Conservation (phyloP, 768 basidiomycete genomes). For the Pleurotus djamor region DNA sequence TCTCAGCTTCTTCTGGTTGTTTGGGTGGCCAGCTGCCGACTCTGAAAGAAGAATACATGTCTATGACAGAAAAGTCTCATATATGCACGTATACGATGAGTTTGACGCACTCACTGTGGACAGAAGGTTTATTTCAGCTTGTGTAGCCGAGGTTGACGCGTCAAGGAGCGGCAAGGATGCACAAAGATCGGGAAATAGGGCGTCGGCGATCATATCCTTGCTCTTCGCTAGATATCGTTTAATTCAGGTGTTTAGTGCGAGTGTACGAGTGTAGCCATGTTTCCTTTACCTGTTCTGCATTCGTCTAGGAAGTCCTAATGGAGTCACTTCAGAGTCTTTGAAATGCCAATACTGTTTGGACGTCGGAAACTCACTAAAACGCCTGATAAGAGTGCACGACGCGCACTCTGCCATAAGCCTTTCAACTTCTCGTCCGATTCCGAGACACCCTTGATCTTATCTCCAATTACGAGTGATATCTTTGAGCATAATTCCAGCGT, state of each 20-base stretch:
- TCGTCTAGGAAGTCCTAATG: conserved; percentile 28
- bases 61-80: conserved; percentile 23
- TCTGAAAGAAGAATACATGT: conserved; percentile 54
- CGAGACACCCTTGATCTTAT: conserved; percentile 25
- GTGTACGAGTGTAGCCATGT: neutral
- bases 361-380: conserved; percentile 30
- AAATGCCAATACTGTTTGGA: no score
- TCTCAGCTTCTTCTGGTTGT: conserved; percentile 46
- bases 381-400: conserved; percentile 50
- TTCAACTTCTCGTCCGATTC: neutral
- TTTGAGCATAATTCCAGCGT: conserved; percentile 38
- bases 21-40: conserved; percentile 32
- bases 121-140: conserved; percentile 23
- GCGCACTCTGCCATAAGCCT: conserved; percentile 42
- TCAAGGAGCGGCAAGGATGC: conserved; percentile 23
- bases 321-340: no score
- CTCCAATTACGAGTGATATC: conserved; percentile 37
- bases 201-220: conserved; percentile 18
- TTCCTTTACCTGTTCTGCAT: conserved; percentile 20
- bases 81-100: neutral
- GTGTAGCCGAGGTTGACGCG: conserved; percentile 1
- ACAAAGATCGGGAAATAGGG: conserved; percentile 12
- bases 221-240: conserved; percentile 27
- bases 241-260: neutral
- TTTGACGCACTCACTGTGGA: conserved; percentile 10